Evolutionary conservation across 306 rosid species (phyloP), one percentile per base, ranked within the genome.

Genomic region (Acacia confusa): DNA sequence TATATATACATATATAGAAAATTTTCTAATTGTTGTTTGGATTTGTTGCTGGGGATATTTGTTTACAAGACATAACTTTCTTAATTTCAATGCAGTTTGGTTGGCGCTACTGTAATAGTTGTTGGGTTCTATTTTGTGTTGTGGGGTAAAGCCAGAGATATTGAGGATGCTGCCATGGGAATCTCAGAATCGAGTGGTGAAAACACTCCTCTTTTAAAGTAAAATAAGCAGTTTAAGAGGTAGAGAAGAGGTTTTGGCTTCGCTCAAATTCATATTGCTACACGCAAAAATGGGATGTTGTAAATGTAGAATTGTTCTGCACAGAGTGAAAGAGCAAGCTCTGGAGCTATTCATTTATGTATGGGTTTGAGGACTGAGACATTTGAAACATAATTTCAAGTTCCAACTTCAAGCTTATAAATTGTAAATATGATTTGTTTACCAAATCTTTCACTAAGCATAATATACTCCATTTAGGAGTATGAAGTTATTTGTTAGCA

Each of bases 91-190:
- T 87, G 94, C 97, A 95, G 97, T 81, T 82, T 95, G 87, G 74
- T 91, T 84, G 99, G 99, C 76, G 95, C 97, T 79, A 72, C 82
- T 69, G 86, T 90, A 79, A 92, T 95, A 87, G 92, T 91, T 61
- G 27, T 66, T 64, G 97, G 98, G 27, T 91, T 95, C 85, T 92
- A 92, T 85, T 84, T 90, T 53, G 94, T 95, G 45, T 73, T 95
- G 82, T 92, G 97, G 97, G 97, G 92, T 9, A 95, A 95, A 79
- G 86, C 92, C 82, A 93, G 89, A 72, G 98, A 95, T 44, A 78
- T 75, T 68, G 89, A 78, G 52, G 82, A 79, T 64, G 87, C 50
- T 25, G 52, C 72, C 7, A 68, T 63, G 66, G 67, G 71, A 63
- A 81, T 72, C 81, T 81, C 82, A 82, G 86, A 83, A 75, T 84